Evolutionary conservation across 208 protist species (phyloP).

Genomic region (Trypanosoma conorhini): DNA sequence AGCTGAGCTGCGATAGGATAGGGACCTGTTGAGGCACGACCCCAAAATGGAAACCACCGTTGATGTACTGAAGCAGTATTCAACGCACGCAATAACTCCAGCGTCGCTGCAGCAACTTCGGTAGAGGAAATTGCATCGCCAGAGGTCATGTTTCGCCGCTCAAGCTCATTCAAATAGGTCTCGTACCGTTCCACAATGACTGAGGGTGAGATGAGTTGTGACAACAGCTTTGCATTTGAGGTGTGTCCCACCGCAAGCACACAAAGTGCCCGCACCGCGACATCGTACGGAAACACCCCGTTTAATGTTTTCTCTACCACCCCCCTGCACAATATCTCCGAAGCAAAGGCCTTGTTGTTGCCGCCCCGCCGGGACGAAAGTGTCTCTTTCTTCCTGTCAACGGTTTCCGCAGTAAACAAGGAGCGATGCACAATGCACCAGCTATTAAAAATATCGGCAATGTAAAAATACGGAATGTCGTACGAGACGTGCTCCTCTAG

Average conservation of each 20-base stretch:
- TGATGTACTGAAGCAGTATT: conserved; percentile 47
- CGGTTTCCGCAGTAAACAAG: conserved; percentile 29
- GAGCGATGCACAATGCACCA: conserved; percentile 65
- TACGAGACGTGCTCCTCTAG: conserved; percentile 81
- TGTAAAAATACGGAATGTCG: conserved; percentile 92
- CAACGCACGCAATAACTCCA: conserved; percentile 55
- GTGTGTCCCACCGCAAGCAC: conserved; percentile 56
- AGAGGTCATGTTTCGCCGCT: background rate
- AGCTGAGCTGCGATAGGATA: conserved; percentile 46
- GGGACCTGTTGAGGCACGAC: conserved; percentile 23
- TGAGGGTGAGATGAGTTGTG: conserved; percentile 28
- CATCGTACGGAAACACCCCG: conserved; percentile 81
- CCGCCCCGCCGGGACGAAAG: background rate
- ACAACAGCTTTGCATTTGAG: conserved; percentile 50
- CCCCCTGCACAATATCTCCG: conserved; percentile 47
- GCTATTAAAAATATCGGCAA: conserved; percentile 81
- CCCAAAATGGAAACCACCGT: conserved; percentile 35
- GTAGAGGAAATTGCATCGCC: conserved; percentile 31
- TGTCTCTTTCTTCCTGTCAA: background rate
- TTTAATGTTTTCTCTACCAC: conserved; percentile 73
- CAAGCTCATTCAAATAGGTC: conserved; percentile 39
- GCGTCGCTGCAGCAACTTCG: conserved; percentile 63
- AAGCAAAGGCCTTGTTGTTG: conserved; percentile 51
- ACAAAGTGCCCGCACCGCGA: conserved; percentile 65
- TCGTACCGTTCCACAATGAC: conserved; percentile 48